phyloP scores from a whole-genome alignment of 352 stramenopile species.

The Globisporangium carolinianum region DNA sequence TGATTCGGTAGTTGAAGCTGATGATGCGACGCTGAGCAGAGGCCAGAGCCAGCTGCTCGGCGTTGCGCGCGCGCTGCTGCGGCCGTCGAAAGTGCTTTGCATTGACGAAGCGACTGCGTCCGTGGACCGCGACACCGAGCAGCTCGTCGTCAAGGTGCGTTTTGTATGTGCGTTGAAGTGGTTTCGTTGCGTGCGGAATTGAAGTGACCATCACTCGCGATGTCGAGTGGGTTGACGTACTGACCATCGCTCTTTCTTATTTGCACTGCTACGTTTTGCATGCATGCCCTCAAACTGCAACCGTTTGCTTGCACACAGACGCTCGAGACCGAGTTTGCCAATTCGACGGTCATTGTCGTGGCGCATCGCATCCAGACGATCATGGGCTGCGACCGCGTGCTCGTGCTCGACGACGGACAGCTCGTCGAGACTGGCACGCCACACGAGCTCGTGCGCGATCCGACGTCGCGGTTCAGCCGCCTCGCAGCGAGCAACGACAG shows the following conservation, averaged over 20 bases:
- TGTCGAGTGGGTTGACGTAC: background rate
- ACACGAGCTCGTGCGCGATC: constrained; percentile 22
- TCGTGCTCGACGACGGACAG: constrained; percentile 52
- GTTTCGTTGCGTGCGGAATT: constrained; percentile 2
- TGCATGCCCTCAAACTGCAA: no score
- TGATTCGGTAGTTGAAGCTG: constrained; percentile 35
- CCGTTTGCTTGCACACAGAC: constrained; percentile 25
- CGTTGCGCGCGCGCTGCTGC: constrained; percentile 75
- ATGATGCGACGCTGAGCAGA: constrained; percentile 54
- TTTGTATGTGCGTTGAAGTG: background rate
- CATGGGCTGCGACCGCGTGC: constrained; percentile 88
- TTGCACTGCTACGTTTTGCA: no score
- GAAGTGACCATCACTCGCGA: background rate
- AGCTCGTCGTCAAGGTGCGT: constrained; percentile 56
- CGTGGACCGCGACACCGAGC: constrained; percentile 88
- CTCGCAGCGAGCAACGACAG: constrained; percentile 17
- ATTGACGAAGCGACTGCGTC: constrained; percentile 89
- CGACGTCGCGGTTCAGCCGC: constrained; percentile 33
- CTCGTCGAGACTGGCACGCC: constrained; percentile 49
- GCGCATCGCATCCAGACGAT: constrained; percentile 96
- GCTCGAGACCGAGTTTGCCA: constrained; percentile 89
- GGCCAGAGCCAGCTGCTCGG: constrained; percentile 74
- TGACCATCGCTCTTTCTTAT: no score
- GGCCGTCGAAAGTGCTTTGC: constrained; percentile 90
- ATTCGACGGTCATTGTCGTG: constrained; percentile 95